A percentile compares a stretch with the other conserved stretches of the same genome.
These are phyloP conservation scores for Lichtheimia corymbifera DNA, from an alignment of 371 early-diverging fungal species.

Conservation along the genomic window DNA sequence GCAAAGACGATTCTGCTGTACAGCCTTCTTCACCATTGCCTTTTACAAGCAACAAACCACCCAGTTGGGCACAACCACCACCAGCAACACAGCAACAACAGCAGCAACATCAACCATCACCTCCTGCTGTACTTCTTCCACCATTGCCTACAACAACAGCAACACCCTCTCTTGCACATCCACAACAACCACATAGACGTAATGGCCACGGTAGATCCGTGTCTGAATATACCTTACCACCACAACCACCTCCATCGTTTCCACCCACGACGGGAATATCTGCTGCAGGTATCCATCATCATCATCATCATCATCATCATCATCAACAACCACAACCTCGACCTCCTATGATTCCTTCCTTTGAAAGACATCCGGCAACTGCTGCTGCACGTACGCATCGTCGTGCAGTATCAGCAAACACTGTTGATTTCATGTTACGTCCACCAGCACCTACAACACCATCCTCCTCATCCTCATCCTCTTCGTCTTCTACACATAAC, in stretches of 20 bases:
- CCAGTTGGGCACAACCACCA: slow-evolving; percentile 10
- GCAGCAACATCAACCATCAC: background rate
- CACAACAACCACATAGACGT: slow-evolving; percentile 14
- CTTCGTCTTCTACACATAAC: slow-evolving; percentile 3
- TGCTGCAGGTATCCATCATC: too few relatives aligned
- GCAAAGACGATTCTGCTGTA: slow-evolving; percentile 8
- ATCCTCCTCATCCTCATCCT: slow-evolving; percentile 12
- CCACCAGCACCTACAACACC: slow-evolving; percentile 12
- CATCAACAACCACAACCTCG: too few relatives aligned
- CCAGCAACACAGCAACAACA: background rate
- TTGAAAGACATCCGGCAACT: background rate
- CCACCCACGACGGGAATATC: background rate
- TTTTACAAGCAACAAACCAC: slow-evolving; percentile 7
- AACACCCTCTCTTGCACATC: slow-evolving; percentile 3
- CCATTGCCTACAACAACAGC: background rate
- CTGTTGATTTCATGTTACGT: slow-evolving; percentile 15
- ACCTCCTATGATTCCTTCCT: background rate
- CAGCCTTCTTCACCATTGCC: background rate
- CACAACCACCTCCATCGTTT: background rate
- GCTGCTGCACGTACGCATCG: slow-evolving; percentile 1
- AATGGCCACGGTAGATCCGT: slow-evolving; percentile 10
- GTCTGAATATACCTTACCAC: slow-evolving; percentile 13
- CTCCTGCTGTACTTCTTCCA: background rate
- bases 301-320: too few relatives aligned
- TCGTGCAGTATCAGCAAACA: slow-evolving; percentile 5